Evolutionary conservation across 352 stramenopile species (phyloP), one percentile per base, ranked within the genome.

Genomic region (Globisporangium viniferum): DNA sequence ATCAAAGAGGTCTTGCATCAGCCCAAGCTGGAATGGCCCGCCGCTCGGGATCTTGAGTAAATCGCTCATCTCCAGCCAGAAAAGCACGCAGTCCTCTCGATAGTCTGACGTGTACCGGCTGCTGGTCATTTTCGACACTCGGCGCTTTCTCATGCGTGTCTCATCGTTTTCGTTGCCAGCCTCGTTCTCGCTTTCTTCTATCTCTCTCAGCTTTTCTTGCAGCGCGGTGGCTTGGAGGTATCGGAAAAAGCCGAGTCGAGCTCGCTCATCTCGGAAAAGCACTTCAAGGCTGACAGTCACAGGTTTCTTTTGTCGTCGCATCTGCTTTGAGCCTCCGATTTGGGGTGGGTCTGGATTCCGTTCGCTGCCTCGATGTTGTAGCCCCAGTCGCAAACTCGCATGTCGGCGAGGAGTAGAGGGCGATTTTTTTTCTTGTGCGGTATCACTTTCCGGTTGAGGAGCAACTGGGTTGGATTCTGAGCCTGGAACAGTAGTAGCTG

Each of bases 61-160:
- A 33, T 89, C 82, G 33, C 69, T 86, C 48, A 90, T 88, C 58
- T 90, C 82, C 18, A 90, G 71, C 82, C 82, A 90, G 49, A 89
- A 90, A n/a, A 90, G 56, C 9, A 83, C 82, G 39, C 82, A 90
- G 64, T 90, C 73, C 57, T 88, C 75, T 6, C 80, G 74, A 58
- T 86, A 88, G 71, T 88, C 75, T 22, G 66, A 62, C 3, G 78
- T 80, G 31, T 73, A 69, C 0, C 66, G 62, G 6, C 64, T 62
- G 53, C 44, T 75, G 66, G 51, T 68, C 36, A 69, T 73, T 68
- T 73, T 82, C 24, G 68, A 76, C n/a, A 72, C 27, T 0, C 68
- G 69, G 27, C 55, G 55, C 41, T 54, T 66, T n/a, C 24, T 20
- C 5, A 56, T 41, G 14, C 31, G 20, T 12, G 55, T 73, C 55